Percentiles rank a stretch among this genome's conserved stretches.
phyloP scores from a whole-genome alignment of 2,329 filamentous ascomycete species.

The Phyllosticta citrichinensis region DNA sequence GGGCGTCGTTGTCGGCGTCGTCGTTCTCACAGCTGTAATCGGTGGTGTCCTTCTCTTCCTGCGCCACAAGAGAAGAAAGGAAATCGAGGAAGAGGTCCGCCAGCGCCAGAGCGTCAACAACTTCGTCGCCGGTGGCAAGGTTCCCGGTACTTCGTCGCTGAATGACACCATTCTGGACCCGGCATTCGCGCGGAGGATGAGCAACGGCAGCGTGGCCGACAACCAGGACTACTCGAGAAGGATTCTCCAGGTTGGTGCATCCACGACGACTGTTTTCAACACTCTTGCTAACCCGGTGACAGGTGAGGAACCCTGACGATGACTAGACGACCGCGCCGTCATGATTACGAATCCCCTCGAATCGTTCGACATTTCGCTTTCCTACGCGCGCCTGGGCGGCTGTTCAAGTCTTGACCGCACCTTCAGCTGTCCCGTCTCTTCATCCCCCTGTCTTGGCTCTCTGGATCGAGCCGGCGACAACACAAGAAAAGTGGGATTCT shows the following conservation, averaged over 20 bases:
- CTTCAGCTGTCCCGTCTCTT: neutral
- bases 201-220: constrained; percentile 92
- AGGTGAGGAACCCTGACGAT: constrained; percentile 11
- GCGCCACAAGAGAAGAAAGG: constrained; percentile 63
- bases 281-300: neutral
- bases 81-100: constrained; percentile 76
- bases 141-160: constrained; percentile 58
- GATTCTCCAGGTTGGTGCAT: constrained; percentile 70
- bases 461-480: neutral
- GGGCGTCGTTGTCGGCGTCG: constrained; percentile 75
- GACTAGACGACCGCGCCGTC: constrained; percentile 11
- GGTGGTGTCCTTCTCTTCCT: constrained; percentile 65
- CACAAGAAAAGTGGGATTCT: neutral
- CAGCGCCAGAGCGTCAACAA: constrained; percentile 63
- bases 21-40: constrained; percentile 55
- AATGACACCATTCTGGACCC: constrained; percentile 80
- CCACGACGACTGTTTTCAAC: neutral
- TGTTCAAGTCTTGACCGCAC: neutral
- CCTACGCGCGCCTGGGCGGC: constrained; percentile 2
- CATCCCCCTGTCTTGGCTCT: constrained; percentile 7
- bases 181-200: constrained; percentile 70
- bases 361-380: constrained; percentile 8
- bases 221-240: constrained; percentile 94
- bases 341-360: constrained; percentile 12
- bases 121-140: constrained; percentile 53